Base-by-base conservation (phyloP, 768 basidiomycete species). In the Fomitopsis serialis region DNA sequence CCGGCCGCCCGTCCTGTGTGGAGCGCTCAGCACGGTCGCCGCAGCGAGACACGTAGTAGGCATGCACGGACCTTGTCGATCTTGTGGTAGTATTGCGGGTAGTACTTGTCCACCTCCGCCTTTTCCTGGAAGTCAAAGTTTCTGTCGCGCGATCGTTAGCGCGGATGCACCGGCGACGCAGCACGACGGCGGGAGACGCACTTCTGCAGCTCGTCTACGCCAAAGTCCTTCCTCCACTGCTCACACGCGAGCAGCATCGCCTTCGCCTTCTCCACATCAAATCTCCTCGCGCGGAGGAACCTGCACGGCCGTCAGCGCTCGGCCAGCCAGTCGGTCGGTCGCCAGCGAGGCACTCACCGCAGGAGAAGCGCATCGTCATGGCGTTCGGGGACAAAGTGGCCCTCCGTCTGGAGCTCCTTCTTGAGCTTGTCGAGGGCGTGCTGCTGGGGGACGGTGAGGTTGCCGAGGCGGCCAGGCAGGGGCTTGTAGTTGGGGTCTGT, bases 41-140 rank as follows among this genome's bases (percentile, higher is more conserved):
- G 22, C 3, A 19, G 17, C 2, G 36, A 21, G 23, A n/a, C n/a
- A n/a, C 13, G 22, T 35, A 11, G 22, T 19, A 25, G 42, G 25
- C 23, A n/a, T n/a, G 25, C 19, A 47, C 75, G 36, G 52, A 92
- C 92, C 78, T 87, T 93, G 78, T 98, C 96, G 60, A 77, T 88
- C 75, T 92, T 95, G 75, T 98, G 96, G 69, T 98, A 97, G 71
- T 81, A 97, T 63, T 96, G 93, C 2, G 95, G 94, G 64, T 97
- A 98, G 63, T 88, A 92, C 72, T 90, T 88, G 77, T 93, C 82
- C 8, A 98, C 94, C 61, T 83, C 78, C 35, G 69, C 71, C 65
- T 85, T 86, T 70, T 97, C 94, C 52, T 79, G 80, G 70, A 95
- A 98, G 49, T 87, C 82, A 66, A 97, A 98, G 66, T 80, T 85